phyloP scores from a whole-genome alignment of 2,329 filamentous ascomycete species.

The Scedosporium minutisporum region DNA sequence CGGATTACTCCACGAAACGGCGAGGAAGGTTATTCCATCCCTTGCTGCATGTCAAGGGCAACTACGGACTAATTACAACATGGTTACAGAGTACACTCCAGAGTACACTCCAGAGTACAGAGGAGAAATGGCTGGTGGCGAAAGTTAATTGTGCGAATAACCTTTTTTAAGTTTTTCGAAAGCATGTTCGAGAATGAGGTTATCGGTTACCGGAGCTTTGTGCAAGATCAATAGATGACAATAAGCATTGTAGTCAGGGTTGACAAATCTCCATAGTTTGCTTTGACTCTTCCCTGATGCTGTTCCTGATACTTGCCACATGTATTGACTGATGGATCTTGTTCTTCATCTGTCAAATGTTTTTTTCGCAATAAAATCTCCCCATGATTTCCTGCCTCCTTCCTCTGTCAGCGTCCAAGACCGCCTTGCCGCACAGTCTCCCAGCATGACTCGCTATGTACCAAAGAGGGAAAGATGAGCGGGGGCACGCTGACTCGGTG shows the following conservation, averaged over 20 bases:
- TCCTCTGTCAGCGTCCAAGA: too few relatives aligned
- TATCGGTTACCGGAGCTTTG: neutral
- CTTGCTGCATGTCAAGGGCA: too few relatives aligned
- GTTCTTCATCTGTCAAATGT: too few relatives aligned
- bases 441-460: neutral
- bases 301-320: neutral
- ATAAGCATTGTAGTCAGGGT: too few relatives aligned
- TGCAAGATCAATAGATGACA: too few relatives aligned
- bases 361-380: neutral
- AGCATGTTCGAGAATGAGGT: neutral
- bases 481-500: neutral
- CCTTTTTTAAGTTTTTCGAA: neutral
- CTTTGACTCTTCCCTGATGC: neutral
- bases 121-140: neutral
- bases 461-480: neutral
- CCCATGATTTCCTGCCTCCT: neutral
- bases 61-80: too few relatives aligned
- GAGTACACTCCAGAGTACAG: too few relatives aligned
- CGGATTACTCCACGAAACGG: too few relatives aligned
- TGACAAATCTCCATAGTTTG: neutral
- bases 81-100: too few relatives aligned
- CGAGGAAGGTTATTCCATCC: too few relatives aligned
- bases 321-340: too few relatives aligned
- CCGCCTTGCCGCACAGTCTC: too few relatives aligned
- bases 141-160: neutral